Conservation (phyloP, 495 filamentous ascomycete genomes). For the Penicillium desertorum region DNA sequence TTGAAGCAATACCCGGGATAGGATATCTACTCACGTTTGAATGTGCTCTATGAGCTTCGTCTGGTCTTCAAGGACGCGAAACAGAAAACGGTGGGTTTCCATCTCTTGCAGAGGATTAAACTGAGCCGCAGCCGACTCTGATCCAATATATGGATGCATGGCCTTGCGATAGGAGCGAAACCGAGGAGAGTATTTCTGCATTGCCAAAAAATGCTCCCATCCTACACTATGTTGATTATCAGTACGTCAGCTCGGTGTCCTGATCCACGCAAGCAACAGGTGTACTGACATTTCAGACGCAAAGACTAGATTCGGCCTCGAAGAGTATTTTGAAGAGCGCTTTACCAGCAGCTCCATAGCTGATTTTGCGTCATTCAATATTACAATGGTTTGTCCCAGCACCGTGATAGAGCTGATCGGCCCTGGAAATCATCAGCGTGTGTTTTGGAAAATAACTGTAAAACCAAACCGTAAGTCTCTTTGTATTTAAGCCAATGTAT, state of each 20-base stretch:
- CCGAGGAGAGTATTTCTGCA: conserved; percentile 38
- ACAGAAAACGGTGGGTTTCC: conserved; percentile 42
- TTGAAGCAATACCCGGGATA: too few relatives aligned
- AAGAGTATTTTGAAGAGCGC: conserved; percentile 42
- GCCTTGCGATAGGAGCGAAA: conserved; percentile 46
- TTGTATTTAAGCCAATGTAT: too few relatives aligned
- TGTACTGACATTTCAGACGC: conserved; percentile 37
- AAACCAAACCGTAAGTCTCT: too few relatives aligned
- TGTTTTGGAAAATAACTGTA: too few relatives aligned
- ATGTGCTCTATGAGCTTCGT: conserved; percentile 39
- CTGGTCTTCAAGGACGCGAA: conserved; percentile 41
- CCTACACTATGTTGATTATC: conserved; percentile 24
- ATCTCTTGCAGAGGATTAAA: conserved; percentile 40
- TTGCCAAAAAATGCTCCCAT: conserved; percentile 37
- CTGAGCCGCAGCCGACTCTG: conserved; percentile 29
- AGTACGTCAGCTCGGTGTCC: too few relatives aligned
- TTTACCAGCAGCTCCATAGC: conserved; percentile 47
- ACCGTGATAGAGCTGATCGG: conserved; percentile 48
- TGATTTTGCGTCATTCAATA: conserved; percentile 42
- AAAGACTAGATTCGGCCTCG: conserved; percentile 38
- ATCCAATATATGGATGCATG: conserved; percentile 27
- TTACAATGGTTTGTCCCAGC: conserved; percentile 47
- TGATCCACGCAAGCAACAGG: background rate
- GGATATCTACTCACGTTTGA: conserved; percentile 36
- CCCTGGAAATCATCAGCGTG: too few relatives aligned